A percentile compares a stretch with the other conserved stretches of the same genome.
These are phyloP conservation scores for Mycena chlorophos DNA, from an alignment of 768 basidiomycete species.

Conservation along the genomic window DNA sequence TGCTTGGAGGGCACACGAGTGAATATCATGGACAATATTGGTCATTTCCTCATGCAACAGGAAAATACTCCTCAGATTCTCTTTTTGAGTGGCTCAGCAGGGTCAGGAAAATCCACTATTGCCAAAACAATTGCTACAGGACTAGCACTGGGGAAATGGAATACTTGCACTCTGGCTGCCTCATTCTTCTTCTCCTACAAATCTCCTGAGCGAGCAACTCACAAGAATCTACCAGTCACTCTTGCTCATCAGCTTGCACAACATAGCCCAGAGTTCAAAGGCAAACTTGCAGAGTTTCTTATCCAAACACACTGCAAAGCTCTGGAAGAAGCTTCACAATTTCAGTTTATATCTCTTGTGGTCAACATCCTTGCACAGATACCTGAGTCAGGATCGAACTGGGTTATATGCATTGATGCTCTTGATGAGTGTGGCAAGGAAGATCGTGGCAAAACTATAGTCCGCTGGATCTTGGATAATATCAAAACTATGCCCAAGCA, in stretches of 20 bases:
- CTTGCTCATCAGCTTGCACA: conserved; percentile 4
- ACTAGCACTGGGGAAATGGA: background rate
- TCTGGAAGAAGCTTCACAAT: background rate
- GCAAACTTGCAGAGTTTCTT: background rate
- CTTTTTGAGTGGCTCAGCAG: conserved; percentile 5
- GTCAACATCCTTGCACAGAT: background rate
- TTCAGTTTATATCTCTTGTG: conserved; percentile 4
- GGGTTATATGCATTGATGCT: conserved; percentile 1
- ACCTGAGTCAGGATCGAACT: background rate
- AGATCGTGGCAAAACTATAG: background rate
- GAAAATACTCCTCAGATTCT: conserved; percentile 1
- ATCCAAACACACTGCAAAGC: background rate
- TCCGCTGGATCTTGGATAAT: conserved; percentile 2
- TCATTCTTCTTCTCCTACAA: conserved; percentile 12
- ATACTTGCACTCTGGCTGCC: too few relatives aligned
- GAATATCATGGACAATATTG: background rate
- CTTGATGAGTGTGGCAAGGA: conserved; percentile 10
- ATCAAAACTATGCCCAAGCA: background rate
- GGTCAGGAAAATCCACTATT: conserved; percentile 8
- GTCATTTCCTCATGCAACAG: background rate
- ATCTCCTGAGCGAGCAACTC: background rate
- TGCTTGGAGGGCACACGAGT: conserved; percentile 5
- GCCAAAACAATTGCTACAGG: conserved; percentile 4
- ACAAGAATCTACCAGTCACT: background rate
- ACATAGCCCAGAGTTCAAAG: background rate